Base-by-base conservation (phyloP, 306 rosid species). In the Trifolium subterraneum region DNA sequence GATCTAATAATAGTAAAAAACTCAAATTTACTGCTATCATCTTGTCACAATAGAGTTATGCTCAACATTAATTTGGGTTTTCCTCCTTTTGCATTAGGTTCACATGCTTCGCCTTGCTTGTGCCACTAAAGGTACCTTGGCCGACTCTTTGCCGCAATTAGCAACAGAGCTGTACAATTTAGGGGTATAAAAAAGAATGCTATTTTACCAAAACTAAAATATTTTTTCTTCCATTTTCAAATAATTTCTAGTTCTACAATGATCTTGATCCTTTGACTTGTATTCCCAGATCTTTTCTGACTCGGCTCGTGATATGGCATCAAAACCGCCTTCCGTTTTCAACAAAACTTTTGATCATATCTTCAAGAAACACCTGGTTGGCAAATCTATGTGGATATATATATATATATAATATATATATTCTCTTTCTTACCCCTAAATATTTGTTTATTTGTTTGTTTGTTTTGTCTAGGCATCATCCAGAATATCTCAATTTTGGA, bases 31-130 rank as follows among this genome's bases (percentile, higher is more conserved):
- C 54, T 58, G 18, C 39, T 23, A 42, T 73, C 69, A 54, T 72
- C 70, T 70, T 42, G 47, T 64, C 71, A 20, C 71, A 25, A 44
- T 2, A 51, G 69, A 52, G 68, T 45, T 70, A 22, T 68, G 39
- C 73, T 71, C 50, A 70, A 42, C 52, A 54, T 41, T 56, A 61
- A 45, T 69, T 51, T 56, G 18, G 51, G 41, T 52, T 75, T 72
- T 23, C 71, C 82, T 71, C 56, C 77, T 75, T 84, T 59, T 68
- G 47, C 68, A 70, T 72, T 77, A 93, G 98, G 94, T 89, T 84
- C 97, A 91, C 83, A 77, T 93, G 79, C 92, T 91, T 78, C 97
- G 87, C 64, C 91, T 91, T 80, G 87, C 84, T 76, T 91, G 94
- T 83, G 81, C 89, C 54, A 82, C 91, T 52, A 84, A 88, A 69